These are phyloP conservation scores for Trichopus zeylanicus DNA, from an alignment of 116 monocot genomes.

Conservation along the genomic window DNA sequence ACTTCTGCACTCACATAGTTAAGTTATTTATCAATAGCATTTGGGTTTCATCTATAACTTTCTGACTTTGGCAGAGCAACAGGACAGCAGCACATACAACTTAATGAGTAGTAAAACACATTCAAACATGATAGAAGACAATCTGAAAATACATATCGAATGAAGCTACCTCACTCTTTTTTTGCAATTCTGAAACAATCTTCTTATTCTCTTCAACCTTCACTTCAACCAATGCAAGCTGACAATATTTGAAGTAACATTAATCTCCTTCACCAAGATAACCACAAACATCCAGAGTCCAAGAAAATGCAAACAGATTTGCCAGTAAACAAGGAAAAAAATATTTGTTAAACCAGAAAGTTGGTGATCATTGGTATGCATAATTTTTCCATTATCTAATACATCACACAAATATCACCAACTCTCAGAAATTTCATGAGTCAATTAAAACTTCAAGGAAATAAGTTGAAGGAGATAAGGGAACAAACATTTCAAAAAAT, in stretches of 20 bases:
- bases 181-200: constrained; percentile 52
- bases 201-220: constrained; percentile 55
- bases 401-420: no score
- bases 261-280: neutral
- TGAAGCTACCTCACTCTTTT: constrained; percentile 53
- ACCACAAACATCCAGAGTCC: neutral
- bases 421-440: no score
- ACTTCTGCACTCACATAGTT: constrained; percentile 39
- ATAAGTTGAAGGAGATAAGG: no score
- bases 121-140: neutral
- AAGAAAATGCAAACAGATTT: neutral
- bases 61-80: neutral
- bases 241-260: neutral
- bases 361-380: no score
- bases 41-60: no score
- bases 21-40: no score
- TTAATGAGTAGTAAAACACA: neutral
- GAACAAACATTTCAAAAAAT: no score
- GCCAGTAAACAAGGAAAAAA: no score
- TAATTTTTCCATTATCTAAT: no score
- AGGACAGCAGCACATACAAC: neutral
- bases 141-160: neutral
- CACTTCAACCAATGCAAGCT: constrained; percentile 51
- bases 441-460: no score
- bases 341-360: no score